Base-by-base conservation (phyloP, 108 stramenopile genomes). In the Mediolabrus comicus region DNA sequence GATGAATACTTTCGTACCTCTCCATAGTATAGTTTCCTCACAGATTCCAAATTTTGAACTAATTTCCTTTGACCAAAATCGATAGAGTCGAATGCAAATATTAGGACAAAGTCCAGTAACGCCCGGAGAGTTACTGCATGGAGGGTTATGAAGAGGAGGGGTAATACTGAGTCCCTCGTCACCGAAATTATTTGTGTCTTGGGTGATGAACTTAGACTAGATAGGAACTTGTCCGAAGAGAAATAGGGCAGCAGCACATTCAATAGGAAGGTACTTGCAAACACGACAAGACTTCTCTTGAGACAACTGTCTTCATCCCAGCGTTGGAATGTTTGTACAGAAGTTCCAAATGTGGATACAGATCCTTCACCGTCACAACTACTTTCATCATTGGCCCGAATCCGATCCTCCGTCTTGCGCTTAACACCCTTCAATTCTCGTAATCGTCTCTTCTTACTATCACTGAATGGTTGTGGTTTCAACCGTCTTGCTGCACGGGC, bases 371-470 rank as follows among this genome's bases (percentile, higher is more conserved):
- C 38, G 17, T 53, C 57, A n/a, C 36, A 19, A 24, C 25, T 53
- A 32, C 41, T 43, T 28, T 57, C 56, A 16, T 57, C 56, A 30
- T 28, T 49, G 4, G 52, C 12, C 34, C 28, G 34, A 8, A 33
- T 57, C 9, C 64, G 39, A 4, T 35, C 49, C 28, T 67, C 72
- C 0, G 69, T 53, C 49, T 63, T 58, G 16, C 38, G 54, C 76
- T 85, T 83, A 10, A 86, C 83, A 10, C 33, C 56, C 36, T 84
- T 85, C 46, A 92, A 58, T 73, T 87, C 74, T 34, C 63, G 72
- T 14, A 92, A 57, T 38, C 91, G 87, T 9, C 8, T 11, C 19
- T 19, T 62, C 17, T 86, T 66, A 36, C 75, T 61, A 22, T 82
- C 65, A 29, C 84, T 71, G 66, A 87, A 65, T 14, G 62, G 60